A percentile compares a stretch with the other conserved stretches of the same genome.
Conservation (phyloP, 1,284 basidiomycete species). For the Rhodotorula sp. region DNA sequence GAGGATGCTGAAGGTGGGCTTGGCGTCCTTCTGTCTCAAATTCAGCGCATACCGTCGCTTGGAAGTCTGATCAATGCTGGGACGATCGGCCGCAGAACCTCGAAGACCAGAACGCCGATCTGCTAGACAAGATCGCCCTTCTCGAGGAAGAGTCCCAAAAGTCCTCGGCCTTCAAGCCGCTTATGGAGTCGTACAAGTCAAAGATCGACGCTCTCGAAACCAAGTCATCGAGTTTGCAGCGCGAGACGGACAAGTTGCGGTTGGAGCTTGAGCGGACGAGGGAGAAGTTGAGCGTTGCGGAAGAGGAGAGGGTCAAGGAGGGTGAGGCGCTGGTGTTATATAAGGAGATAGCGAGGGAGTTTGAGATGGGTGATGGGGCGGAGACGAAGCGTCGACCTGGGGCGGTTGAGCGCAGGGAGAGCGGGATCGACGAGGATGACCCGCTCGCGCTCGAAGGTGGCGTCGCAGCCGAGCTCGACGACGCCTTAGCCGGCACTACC, state of each 20-base stretch:
- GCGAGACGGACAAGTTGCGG: slow-evolving; percentile 66
- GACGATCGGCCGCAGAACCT: slow-evolving; percentile 58
- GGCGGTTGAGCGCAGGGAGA: slow-evolving; percentile 48
- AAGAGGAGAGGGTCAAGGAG: slow-evolving; percentile 71
- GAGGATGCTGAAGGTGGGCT: slow-evolving; percentile 72
- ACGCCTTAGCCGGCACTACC: slow-evolving; percentile 76
- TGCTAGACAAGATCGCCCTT: slow-evolving; percentile 85
- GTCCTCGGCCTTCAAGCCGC: slow-evolving; percentile 77
- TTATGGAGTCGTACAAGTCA: slow-evolving; percentile 88
- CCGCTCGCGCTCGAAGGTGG: slow-evolving; percentile 51
- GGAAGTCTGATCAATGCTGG: rapidly evolving
- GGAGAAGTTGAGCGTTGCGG: slow-evolving; percentile 60
- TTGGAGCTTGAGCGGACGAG: slow-evolving; percentile 74
- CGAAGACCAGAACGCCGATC: slow-evolving; percentile 86
- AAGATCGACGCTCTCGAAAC: slow-evolving; percentile 80
- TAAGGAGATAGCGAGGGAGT: slow-evolving; percentile 85
- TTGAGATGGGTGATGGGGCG: slow-evolving; percentile 60
- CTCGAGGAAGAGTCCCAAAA: slow-evolving; percentile 88
- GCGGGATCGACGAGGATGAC: slow-evolving; percentile 47
- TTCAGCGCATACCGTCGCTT: too few relatives aligned
- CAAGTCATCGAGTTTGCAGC: slow-evolving; percentile 63
- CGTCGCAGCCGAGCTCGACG: slow-evolving; percentile 79
- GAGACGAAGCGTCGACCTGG: slow-evolving; percentile 32
- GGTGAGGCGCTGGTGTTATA: slow-evolving; percentile 82
- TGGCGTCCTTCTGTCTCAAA: background rate